Base-by-base conservation (phyloP, 768 basidiomycete genomes). In the Serendipita vermifera region DNA sequence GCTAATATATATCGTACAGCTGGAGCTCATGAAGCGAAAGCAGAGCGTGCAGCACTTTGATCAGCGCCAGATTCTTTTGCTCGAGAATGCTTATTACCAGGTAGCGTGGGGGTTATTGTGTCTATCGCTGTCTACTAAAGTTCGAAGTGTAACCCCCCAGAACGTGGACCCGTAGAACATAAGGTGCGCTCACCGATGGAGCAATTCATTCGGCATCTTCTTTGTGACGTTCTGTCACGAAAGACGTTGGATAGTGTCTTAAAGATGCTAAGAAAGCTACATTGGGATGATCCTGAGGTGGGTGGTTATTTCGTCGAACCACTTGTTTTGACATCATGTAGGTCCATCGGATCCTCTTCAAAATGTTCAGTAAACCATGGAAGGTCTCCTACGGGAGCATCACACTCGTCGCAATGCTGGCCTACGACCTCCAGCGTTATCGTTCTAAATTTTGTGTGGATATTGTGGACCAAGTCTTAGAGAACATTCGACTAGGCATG, bases 71-170 rank as follows among this genome's bases (percentile, higher is more conserved):
- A 72, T 83, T 4, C 76, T 97, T 14, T 71, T 97, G 59, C 77
- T 99, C 29, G 96, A 98, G 68, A 99, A 99, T 67, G 96, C 96
- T 0, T 99, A 96, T 67, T 98, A 98, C 67, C 92, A 92, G 78
- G 91, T 90, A 43, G 46, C 14, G 11, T 27, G 27, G 39, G 13
- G 26, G 36, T 39, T 55, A 15, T 39, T 24, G 56, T 24, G 62
- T 32, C 35, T 22, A 54, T 33, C 32, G 32, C 29, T 60, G 59
- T 3, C n/a, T 54, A 55, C 29, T 59, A 4, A 59, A 59, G 56
- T 24, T 27, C 33, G 20, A 35, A 98, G 88, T 97, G 93, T 68
- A 98, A 98, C 64, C 96, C 96, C 3, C 96, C 96, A 0, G 93
- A 98, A 61, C 82, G 96, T 54, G 78, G 83, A 0, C 90, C 90